Evolutionary conservation across 202 grass and related monocot species (phyloP).

Genomic region (Alloteropsis angusta): DNA sequence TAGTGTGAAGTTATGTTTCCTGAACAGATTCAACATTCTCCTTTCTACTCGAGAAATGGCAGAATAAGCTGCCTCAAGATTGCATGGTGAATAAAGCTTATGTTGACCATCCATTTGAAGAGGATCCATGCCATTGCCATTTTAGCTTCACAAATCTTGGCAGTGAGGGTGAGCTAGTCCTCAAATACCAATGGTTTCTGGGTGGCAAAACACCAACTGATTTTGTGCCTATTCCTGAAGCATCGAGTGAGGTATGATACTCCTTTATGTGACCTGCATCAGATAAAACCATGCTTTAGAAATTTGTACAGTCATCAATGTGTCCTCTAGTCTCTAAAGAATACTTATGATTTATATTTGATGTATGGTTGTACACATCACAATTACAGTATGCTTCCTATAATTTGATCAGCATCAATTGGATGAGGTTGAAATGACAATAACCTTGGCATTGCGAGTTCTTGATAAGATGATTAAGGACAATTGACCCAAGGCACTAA

Average conservation of each 20-base stretch:
- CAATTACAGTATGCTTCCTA: neutral
- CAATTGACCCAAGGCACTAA: conserved; percentile 1
- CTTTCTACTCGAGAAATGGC: conserved; percentile 86
- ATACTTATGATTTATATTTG: neutral
- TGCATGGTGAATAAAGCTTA: conserved; percentile 62
- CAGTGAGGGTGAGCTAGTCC: conserved; percentile 38
- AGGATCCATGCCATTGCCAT: conserved; percentile 70
- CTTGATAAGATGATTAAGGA: neutral
- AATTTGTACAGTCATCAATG: neutral
- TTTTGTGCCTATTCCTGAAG: conserved; percentile 69
- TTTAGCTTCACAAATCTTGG: conserved; percentile 60
- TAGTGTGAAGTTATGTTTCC: conserved; percentile 7
- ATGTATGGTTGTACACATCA: neutral
- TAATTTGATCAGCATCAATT: conserved; percentile 2
- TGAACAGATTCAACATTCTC: conserved; percentile 84
- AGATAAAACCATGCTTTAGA: neutral
- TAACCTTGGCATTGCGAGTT: neutral
- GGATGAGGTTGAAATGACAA: neutral
- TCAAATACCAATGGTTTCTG: conserved; percentile 78
- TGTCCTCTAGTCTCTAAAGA: neutral
- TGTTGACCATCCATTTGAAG: conserved; percentile 92
- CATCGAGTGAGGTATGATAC: conserved; percentile 52
- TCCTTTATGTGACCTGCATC: conserved; percentile 16
- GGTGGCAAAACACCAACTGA: conserved; percentile 62
- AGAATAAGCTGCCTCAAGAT: conserved; percentile 56